phyloP scores from a whole-genome alignment of 2,329 filamentous ascomycete species.

The Aureobasidium uvarum region DNA sequence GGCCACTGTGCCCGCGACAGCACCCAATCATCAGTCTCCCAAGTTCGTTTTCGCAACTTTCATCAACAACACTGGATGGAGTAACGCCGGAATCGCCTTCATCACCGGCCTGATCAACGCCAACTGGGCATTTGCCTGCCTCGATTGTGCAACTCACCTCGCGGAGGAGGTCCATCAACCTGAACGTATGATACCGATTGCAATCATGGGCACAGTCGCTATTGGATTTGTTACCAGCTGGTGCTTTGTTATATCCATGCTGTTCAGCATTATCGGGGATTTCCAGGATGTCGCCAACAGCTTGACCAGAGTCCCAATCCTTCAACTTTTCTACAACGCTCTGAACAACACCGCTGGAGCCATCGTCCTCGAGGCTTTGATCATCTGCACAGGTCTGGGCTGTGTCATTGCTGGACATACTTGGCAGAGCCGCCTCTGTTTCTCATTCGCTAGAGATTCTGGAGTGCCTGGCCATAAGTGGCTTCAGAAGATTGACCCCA shows the following conservation, averaged over 20 bases:
- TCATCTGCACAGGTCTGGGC: constrained; percentile 58
- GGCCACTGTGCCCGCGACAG: constrained; percentile 48
- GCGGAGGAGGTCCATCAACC: constrained; percentile 52
- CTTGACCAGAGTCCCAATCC: constrained; percentile 48
- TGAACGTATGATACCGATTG: constrained; percentile 50
- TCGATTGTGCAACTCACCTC: constrained; percentile 53
- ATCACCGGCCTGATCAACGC: constrained; percentile 54
- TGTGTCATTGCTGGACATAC: constrained; percentile 65
- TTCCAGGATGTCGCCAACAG: constrained; percentile 44
- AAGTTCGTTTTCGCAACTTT: constrained; percentile 55
- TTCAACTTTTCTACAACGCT: constrained; percentile 50
- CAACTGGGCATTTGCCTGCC: constrained; percentile 52
- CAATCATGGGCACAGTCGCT: constrained; percentile 51
- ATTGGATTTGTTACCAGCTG: constrained; percentile 53
- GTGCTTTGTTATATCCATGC: constrained; percentile 51
- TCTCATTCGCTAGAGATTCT: constrained; percentile 54
- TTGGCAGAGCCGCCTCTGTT: constrained; percentile 53
- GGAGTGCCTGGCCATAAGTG: constrained; percentile 48
- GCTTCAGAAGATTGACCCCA: constrained; percentile 44
- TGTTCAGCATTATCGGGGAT: constrained; percentile 52
- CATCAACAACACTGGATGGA: constrained; percentile 53
- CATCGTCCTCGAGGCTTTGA: constrained; percentile 48
- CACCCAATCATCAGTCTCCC: constrained; percentile 46
- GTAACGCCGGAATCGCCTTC: constrained; percentile 50
- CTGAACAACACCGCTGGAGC: constrained; percentile 46